phyloP scores from a whole-genome alignment of 176 grass and related monocot species.

The Lolium perenne region DNA sequence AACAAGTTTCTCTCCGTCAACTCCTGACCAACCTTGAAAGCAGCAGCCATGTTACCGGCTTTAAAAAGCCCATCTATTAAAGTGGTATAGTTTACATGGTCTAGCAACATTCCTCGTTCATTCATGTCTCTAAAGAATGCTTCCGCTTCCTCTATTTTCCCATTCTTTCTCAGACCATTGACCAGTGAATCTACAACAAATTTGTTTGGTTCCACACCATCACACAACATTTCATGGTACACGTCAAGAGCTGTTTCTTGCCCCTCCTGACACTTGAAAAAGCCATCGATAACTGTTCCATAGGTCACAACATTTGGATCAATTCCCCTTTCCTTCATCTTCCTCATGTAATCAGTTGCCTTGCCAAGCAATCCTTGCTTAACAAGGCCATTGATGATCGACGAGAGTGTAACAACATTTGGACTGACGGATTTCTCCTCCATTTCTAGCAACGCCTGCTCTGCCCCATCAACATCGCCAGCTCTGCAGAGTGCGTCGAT shows the following conservation, averaged over 20 bases:
- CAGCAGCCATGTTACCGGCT: slow-evolving; percentile 63
- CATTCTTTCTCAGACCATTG: slow-evolving; percentile 78
- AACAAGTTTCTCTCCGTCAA: slow-evolving; percentile 67
- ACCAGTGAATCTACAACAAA: slow-evolving; percentile 77
- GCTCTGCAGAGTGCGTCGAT: slow-evolving; percentile 73
- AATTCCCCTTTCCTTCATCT: slow-evolving; percentile 77
- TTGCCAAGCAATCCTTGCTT: slow-evolving; percentile 62
- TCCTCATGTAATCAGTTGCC: slow-evolving; percentile 55
- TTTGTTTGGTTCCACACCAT: slow-evolving; percentile 65
- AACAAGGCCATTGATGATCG: slow-evolving; percentile 75
- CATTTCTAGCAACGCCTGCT: slow-evolving; percentile 67
- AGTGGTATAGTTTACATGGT: slow-evolving; percentile 82
- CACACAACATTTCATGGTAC: slow-evolving; percentile 60
- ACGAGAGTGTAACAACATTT: slow-evolving; percentile 79
- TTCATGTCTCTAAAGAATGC: slow-evolving; percentile 64
- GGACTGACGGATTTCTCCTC: slow-evolving; percentile 54
- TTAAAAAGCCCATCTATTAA: slow-evolving; percentile 89
- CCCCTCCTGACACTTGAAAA: slow-evolving; percentile 66
- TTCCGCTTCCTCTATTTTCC: slow-evolving; percentile 67
- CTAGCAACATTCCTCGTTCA: slow-evolving; percentile 56
- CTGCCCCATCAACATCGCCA: slow-evolving; percentile 63
- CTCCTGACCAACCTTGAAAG: slow-evolving; percentile 73
- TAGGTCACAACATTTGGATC: slow-evolving; percentile 80
- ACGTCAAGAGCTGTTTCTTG: slow-evolving; percentile 64
- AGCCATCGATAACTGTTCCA: slow-evolving; percentile 76